A percentile compares a stretch with the other conserved stretches of the same genome.
Conservation (phyloP, 192 early-diverging fungal species). For the Spizellomyces punctatus region DNA sequence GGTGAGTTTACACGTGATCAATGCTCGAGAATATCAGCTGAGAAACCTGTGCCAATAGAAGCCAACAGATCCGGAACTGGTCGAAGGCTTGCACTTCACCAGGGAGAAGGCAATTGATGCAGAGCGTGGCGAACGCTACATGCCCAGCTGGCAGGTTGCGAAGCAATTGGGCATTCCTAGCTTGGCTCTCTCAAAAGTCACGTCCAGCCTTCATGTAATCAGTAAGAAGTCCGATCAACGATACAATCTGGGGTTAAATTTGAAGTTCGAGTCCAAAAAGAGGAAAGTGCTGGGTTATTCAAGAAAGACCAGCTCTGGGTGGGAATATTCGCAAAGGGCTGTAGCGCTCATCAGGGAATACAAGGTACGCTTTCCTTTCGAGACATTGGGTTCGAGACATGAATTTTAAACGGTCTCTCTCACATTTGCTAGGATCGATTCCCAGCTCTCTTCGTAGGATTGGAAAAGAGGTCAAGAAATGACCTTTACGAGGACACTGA, state of each 20-base stretch:
- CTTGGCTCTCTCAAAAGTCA: slow-evolving; percentile 80
- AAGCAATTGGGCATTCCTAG: slow-evolving; percentile 65
- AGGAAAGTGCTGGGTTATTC: slow-evolving; percentile 90
- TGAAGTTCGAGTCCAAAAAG: slow-evolving; percentile 88
- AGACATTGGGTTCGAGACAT: neutral
- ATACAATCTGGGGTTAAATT: slow-evolving; percentile 78
- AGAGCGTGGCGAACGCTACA: slow-evolving; percentile 50
- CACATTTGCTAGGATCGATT: slow-evolving; percentile 42
- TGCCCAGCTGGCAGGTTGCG: slow-evolving; percentile 67
- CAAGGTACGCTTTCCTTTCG: slow-evolving; percentile 44
- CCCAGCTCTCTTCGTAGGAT: slow-evolving; percentile 59
- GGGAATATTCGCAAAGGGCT: slow-evolving; percentile 87
- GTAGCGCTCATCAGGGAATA: slow-evolving; percentile 74
- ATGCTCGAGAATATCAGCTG: neutral
- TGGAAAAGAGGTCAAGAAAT: slow-evolving; percentile 30
- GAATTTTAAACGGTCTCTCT: no score
- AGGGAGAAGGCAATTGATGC: slow-evolving; percentile 38
- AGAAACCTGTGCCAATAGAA: slow-evolving; percentile 5
- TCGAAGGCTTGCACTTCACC: slow-evolving; percentile 31
- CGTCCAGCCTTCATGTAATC: slow-evolving; percentile 77
- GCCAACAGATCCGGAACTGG: slow-evolving; percentile 20
- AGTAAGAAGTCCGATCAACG: slow-evolving; percentile 57
- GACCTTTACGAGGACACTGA: slow-evolving; percentile 68
- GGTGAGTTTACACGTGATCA: neutral
- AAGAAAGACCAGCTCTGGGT: slow-evolving; percentile 70